A percentile compares a stretch with the other conserved stretches of the same genome.
These are phyloP conservation scores for Penicillium canescens DNA, from an alignment of 495 filamentous ascomycete species.

Conservation along the genomic window DNA sequence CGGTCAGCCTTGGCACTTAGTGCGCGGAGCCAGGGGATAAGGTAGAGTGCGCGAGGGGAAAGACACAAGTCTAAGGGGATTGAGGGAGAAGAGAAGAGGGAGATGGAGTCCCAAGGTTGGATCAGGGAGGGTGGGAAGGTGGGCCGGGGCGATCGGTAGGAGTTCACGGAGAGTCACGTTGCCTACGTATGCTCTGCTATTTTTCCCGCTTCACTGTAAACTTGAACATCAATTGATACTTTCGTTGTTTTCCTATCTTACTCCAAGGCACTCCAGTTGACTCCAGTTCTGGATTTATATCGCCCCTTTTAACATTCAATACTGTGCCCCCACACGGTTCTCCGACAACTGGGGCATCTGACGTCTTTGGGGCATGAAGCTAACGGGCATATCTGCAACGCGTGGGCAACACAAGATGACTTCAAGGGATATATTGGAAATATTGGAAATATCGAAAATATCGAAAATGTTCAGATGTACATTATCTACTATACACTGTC, in stretches of 20 bases:
- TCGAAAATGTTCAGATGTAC: neutral
- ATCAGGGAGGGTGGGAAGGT: slow-evolving; percentile 29
- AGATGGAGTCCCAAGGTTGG: slow-evolving; percentile 14
- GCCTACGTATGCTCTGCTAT: slow-evolving; percentile 17
- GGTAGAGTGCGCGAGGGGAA: slow-evolving; percentile 5
- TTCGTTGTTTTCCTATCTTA: neutral
- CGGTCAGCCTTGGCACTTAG: slow-evolving; percentile 28
- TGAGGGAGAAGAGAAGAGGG: slow-evolving; percentile 5
- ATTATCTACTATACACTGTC: slow-evolving; percentile 16
- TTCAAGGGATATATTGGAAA: neutral
- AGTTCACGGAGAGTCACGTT: slow-evolving; percentile 33
- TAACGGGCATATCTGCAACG: slow-evolving; percentile 11
- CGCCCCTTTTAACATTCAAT: slow-evolving; percentile 3
- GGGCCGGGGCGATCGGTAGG: slow-evolving; percentile 28
- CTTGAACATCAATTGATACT: neutral
- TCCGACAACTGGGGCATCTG: slow-evolving; percentile 26
- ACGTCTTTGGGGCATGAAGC: slow-evolving; percentile 30
- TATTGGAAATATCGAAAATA: neutral
- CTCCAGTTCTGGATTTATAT: neutral
- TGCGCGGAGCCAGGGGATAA: slow-evolving; percentile 9
- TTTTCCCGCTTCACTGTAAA: neutral
- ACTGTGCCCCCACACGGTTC: slow-evolving; percentile 19
- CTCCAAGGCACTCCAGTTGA: neutral
- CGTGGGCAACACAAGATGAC: neutral
- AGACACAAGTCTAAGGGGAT: slow-evolving; percentile 3